Conservation (phyloP, 495 filamentous ascomycete species). For the Pyrenopolyporus hunteri region DNA sequence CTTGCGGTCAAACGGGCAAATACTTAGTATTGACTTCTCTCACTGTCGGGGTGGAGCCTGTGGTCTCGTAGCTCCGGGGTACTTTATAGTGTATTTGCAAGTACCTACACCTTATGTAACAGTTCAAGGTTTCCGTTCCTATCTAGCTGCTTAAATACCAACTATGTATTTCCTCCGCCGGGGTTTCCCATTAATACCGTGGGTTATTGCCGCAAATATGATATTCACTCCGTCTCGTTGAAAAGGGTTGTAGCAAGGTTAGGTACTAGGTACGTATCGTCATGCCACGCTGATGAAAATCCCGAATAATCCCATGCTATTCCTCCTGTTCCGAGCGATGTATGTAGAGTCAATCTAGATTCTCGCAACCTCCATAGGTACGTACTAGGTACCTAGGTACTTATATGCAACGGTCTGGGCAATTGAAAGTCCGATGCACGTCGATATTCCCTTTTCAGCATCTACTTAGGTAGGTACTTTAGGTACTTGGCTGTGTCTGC, state of each 20-base stretch:
- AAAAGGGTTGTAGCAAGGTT: not conserved
- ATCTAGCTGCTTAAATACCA: not conserved
- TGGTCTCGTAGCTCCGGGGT: constrained; percentile 23
- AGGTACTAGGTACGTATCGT: not conserved
- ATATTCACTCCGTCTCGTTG: not conserved
- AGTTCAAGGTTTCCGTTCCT: constrained; percentile 15
- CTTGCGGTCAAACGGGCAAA: constrained; percentile 35
- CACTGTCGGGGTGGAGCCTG: constrained; percentile 8
- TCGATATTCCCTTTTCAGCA: too few relatives aligned
- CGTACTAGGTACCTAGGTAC: not conserved
- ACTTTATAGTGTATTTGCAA: constrained; percentile 3
- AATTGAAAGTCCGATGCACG: not conserved
- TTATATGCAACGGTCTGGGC: not conserved
- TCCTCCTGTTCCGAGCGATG: not conserved
- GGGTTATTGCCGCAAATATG: not conserved
- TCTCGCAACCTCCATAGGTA: not conserved
- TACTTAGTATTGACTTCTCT: constrained; percentile 26
- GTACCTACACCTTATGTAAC: constrained; percentile 11
- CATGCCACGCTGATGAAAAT: not conserved
- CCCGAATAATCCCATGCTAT: not conserved
- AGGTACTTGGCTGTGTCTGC: too few relatives aligned
- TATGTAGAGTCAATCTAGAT: not conserved
- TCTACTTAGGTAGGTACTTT: too few relatives aligned
- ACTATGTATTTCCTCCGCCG: constrained; percentile 5
- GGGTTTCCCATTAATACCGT: constrained; percentile 9